phyloP scores from a whole-genome alignment of 805 yeast species.

The Pichia paraexigua region DNA sequence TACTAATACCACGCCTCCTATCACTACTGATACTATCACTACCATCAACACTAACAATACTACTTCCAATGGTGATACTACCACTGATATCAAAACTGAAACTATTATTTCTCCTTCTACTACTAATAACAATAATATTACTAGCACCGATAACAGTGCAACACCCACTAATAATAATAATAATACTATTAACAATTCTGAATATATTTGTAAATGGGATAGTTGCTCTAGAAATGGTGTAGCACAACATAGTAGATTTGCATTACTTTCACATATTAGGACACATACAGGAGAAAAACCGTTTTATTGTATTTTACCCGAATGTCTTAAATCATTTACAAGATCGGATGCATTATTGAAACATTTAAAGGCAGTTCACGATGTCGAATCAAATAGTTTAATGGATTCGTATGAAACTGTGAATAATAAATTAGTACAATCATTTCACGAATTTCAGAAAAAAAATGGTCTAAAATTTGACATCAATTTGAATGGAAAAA shows the following conservation, averaged over 20 bases:
- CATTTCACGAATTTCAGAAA: slow-evolving; percentile 4
- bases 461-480: slow-evolving; percentile 4
- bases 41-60: too few relatives aligned
- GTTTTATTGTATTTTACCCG: slow-evolving; percentile 56
- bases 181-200: slow-evolving; percentile 7
- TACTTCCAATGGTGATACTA: too few relatives aligned
- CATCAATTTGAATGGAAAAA: slow-evolving; percentile 3
- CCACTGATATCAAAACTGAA: too few relatives aligned
- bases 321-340: slow-evolving; percentile 53
- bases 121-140: too few relatives aligned
- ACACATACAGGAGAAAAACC: slow-evolving; percentile 64
- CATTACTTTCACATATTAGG: slow-evolving; percentile 54
- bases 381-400: slow-evolving; percentile 29
- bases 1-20: too few relatives aligned
- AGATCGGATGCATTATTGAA: slow-evolving; percentile 55
- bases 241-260: slow-evolving; percentile 46
- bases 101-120: too few relatives aligned
- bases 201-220: slow-evolving; percentile 55
- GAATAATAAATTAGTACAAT: slow-evolving; percentile 2
- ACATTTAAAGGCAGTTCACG: slow-evolving; percentile 57
- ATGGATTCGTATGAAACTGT: slow-evolving; percentile 17
- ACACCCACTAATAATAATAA: too few relatives aligned
- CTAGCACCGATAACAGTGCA: too few relatives aligned
- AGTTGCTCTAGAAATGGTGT: slow-evolving; percentile 46
- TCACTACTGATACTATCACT: too few relatives aligned